Evolutionary conservation across 345 rosid genomes (phyloP), one percentile per base, ranked within the genome.

Genomic region (Toxicodendron radicans): DNA sequence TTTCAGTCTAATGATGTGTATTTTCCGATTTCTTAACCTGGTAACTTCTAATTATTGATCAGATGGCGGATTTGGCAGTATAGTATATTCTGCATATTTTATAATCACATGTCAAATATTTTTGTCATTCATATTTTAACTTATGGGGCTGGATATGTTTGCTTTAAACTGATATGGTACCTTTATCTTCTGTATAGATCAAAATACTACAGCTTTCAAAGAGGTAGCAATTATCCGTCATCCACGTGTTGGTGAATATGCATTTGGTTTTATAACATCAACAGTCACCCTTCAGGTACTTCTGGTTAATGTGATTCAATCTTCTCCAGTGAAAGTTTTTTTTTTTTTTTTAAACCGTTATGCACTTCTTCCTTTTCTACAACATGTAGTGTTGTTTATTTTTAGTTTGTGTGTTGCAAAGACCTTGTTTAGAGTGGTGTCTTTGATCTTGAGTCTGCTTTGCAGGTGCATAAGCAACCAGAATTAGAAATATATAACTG

Each of bases 191-290:
- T 71, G 74, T 79, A 38, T 83, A 94, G 98, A 91, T 84, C 97
- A 94, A 82, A 94, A 92, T 66, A 92, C 98, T 3, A 89, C 94
- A 75, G 97, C 98, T 56, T 92, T 94, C 73, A 94, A 94, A 82
- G 98, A 94, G 84, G 97, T 94, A 38, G 98, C 98, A 33, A 94
- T 94, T 57, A 92, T 94, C 56, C 85, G 92, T 38, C 98, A 94
- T 80, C 98, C 98, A 57, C 97, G 97, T 73, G 75, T 90, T 79
- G 98, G 97, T 27, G 98, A 94, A 87, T 94, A 92, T 75, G 98
- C 97, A 12, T 94, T 94, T 85, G 97, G 98, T 66, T 92, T 94
- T 68, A 94, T 94, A 78, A 92, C 98, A 79, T 92, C 97, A 18
- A 87, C 98, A 13, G 91, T 92, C 64, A 78, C 79, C 76, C 97